phyloP scores from a whole-genome alignment of 352 stramenopile species.

The Phytopythium mirpurense region DNA sequence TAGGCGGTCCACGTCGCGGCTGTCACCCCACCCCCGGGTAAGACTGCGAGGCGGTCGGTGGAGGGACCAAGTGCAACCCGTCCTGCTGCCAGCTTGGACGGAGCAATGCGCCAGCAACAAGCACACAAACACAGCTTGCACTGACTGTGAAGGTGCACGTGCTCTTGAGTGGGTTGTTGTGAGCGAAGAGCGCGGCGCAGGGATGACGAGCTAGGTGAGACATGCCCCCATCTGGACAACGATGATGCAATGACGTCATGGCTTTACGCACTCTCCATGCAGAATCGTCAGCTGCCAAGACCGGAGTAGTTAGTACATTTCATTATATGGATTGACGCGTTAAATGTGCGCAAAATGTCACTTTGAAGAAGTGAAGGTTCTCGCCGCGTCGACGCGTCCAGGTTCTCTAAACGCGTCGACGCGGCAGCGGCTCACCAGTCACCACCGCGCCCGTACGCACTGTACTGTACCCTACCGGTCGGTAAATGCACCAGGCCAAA shows the following conservation, averaged over 20 bases:
- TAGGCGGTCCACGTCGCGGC: constrained; percentile 19
- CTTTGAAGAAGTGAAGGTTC: constrained; percentile 2
- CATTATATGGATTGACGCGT: no score
- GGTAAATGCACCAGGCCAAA: no score
- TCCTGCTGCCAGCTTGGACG: not conserved
- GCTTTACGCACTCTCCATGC: not conserved
- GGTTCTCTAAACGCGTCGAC: no score
- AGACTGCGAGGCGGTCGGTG: not conserved
- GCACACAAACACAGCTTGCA: no score
- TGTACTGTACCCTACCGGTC: no score
- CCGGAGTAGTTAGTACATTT: not conserved
- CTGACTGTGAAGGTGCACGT: no score
- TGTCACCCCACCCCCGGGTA: not conserved
- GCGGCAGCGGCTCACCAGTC: no score
- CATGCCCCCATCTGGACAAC: not conserved
- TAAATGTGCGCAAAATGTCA: not conserved
- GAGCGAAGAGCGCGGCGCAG: no score
- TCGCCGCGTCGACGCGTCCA: no score
- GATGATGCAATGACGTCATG: constrained; percentile 10
- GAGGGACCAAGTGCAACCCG: not conserved
- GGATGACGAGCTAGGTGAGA: not conserved
- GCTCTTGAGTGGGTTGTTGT: no score
- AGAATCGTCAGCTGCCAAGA: not conserved
- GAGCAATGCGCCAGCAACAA: no score
- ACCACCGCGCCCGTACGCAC: no score